A percentile compares a stretch with the other conserved stretches of the same genome.
phyloP scores from a whole-genome alignment of 148 eudicot genomes.

The Vaccinium vitisidaea region DNA sequence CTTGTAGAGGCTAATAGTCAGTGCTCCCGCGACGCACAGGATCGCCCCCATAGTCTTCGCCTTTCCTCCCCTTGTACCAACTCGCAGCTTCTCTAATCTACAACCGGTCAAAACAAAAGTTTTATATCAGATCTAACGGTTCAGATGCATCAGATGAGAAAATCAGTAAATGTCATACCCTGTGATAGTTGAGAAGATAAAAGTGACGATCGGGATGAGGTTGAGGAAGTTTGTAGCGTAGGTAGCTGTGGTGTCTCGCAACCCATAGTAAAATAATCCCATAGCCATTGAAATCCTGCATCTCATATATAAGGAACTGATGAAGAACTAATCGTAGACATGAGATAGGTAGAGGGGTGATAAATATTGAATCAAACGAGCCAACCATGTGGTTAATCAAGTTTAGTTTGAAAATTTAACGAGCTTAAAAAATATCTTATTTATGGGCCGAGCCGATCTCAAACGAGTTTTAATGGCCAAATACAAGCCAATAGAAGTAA shows the following conservation, averaged over 20 bases:
- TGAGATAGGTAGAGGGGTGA: too few relatives aligned
- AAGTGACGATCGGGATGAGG: slow-evolving; percentile 59
- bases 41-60: slow-evolving; percentile 39
- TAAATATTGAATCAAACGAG: too few relatives aligned
- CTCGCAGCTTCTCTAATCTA: slow-evolving; percentile 44
- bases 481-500: too few relatives aligned
- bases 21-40: slow-evolving; percentile 54
- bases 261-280: slow-evolving; percentile 63
- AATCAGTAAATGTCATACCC: slow-evolving; percentile 29
- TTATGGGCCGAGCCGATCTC: too few relatives aligned
- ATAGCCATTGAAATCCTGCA: slow-evolving; percentile 44
- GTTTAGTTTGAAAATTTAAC: too few relatives aligned
- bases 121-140: not conserved
- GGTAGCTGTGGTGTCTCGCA: slow-evolving; percentile 62
- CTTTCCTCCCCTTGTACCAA: slow-evolving; percentile 46
- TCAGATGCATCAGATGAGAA: not conserved
- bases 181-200: slow-evolving; percentile 42
- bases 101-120: not conserved
- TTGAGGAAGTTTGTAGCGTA: slow-evolving; percentile 68
- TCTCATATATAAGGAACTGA: not conserved
- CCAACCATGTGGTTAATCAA: too few relatives aligned
- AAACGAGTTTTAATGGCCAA: too few relatives aligned
- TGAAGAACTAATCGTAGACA: not conserved
- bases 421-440: too few relatives aligned
- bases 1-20: slow-evolving; percentile 43